Evolutionary conservation across 164 flowering plant genomes (phyloP), one percentile per base, ranked within the genome.

Genomic region (Dillenia turbinata): DNA sequence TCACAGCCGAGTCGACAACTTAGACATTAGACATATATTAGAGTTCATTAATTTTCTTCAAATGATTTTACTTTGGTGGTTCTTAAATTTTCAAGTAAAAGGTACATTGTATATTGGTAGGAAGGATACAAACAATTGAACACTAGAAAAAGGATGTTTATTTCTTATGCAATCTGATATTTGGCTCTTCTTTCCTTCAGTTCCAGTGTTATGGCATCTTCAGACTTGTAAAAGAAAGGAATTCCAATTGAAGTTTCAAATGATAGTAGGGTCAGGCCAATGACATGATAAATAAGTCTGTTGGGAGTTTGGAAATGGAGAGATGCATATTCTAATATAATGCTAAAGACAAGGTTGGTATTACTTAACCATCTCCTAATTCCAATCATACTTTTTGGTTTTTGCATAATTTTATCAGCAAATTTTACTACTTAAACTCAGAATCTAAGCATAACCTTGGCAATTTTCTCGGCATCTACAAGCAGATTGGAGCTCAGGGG

Each of bases 361-460:
- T 66, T 66, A 86, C 95, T 88, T 83, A 88, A 81, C 73, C 78
- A 62, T 71, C 83, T 81, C 86, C 92, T 89, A 86, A 76, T 73
- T 60, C 61, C 52, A 65, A 68, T 78, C 82, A 81, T 78, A 78
- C 72, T 66, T 77, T 79, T 61, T 62, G 63, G 60, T 59, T 63
- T 52, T 44, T 53, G n/a, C 19, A 62, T 71, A 66, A 54, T 54
- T 61, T 69, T 73, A 65, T 76, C 11, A 14, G 3, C 46, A 49
- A 65, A 61, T 13, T 17, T 49, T 58, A 52, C 76, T 83, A 79
- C 79, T 77, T 82, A 82, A 72, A 52, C 73, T 65, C 66, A 0
- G 51, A 15, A 26, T 47, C 49, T 47, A 47, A 57, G 12, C 52
- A 54, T 59, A 59, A 57, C 62, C 56, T 54, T 16, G 49, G 53